Percentiles rank a stretch among this genome's conserved stretches.
Conservation (phyloP, 2,329 filamentous ascomycete genomes). For the Zymoseptoria tritici region DNA sequence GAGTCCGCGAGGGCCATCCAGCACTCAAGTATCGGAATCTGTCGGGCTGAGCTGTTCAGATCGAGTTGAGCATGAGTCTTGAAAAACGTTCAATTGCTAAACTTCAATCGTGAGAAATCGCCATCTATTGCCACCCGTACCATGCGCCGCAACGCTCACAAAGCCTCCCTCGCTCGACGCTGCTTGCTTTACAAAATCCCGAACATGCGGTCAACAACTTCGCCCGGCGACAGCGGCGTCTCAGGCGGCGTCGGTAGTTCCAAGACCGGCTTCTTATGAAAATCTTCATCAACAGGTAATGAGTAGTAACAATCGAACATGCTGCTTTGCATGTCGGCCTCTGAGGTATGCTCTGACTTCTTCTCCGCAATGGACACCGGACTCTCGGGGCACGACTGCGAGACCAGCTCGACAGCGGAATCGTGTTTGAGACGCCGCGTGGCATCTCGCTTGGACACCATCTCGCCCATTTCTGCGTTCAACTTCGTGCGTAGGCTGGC, state of each 20-base stretch:
- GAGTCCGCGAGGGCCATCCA: slow-evolving; percentile 22
- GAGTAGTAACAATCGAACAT: slow-evolving; percentile 24
- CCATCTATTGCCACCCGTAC: background rate
- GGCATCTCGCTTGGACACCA: background rate
- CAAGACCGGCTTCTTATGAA: background rate
- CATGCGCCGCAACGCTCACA: background rate
- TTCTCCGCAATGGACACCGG: slow-evolving; percentile 8
- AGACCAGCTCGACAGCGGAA: background rate
- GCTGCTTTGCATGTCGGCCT: background rate
- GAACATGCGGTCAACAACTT: slow-evolving; percentile 5
- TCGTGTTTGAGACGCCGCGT: background rate
- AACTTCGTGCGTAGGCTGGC: slow-evolving; percentile 13
- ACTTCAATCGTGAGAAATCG: background rate
- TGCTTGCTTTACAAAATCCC: background rate
- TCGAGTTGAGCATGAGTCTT: background rate
- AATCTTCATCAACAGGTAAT: slow-evolving; percentile 2
- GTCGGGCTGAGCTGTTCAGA: background rate
- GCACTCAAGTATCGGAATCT: slow-evolving; percentile 14
- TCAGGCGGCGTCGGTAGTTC: slow-evolving; percentile 14
- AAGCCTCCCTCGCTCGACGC: background rate
- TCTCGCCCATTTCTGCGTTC: slow-evolving; percentile 6
- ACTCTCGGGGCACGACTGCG: slow-evolving; percentile 1
- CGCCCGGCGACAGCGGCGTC: slow-evolving; percentile 7
- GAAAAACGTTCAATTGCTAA: background rate
- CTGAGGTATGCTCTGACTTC: slow-evolving; percentile 6